Base-by-base conservation (phyloP, 306 rosid species). In the Acacia acuminata region DNA sequence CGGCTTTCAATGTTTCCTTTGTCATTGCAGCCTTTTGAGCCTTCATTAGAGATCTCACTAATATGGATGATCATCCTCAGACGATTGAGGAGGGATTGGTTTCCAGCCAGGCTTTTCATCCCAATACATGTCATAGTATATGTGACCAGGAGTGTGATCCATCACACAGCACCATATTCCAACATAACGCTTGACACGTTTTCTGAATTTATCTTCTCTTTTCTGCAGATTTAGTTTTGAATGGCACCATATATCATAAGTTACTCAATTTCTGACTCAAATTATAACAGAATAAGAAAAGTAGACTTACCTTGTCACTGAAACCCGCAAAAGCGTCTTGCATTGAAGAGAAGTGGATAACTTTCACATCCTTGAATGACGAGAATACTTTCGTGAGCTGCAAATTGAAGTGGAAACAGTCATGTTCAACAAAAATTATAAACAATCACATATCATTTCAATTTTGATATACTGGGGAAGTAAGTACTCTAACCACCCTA, bases 91-190 rank as follows among this genome's bases (percentile, higher is more conserved):
- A 14, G 98, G 98, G 71, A 83, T 71, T 13, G 99, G 91, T 79
- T 88, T 91, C 99, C 99, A 96, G 60, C 84, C 93, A 15, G 97
- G 99, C 81, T 92, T 96, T 89, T 96, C 98, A 74, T 96, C 99
- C 98, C 97, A 96, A 83, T 92, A 96, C 91, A 96, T 96, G 83
- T 96, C 97, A 67, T 96, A 96, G 77, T 84, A 96, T 82, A 96
- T 90, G 90, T 96, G 99, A 51, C 97, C 99, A 9, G 97, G 96
- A 30, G 84, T 84, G 79, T 89, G 94, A 79, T 88, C 83, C 25
- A 74, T 47, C 84, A 92, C 99, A 51, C 99, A 96, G 84, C 99
- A 96, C 98, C 99, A 94, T 85, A 96, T 96, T 45, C 99, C 99
- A 1, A 88, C 80, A 14, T 96, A 96, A 63, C 87, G 90, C 88